Base-by-base conservation (phyloP, 2,329 filamentous ascomycete genomes). In the Paramyrothecium sp. region DNA sequence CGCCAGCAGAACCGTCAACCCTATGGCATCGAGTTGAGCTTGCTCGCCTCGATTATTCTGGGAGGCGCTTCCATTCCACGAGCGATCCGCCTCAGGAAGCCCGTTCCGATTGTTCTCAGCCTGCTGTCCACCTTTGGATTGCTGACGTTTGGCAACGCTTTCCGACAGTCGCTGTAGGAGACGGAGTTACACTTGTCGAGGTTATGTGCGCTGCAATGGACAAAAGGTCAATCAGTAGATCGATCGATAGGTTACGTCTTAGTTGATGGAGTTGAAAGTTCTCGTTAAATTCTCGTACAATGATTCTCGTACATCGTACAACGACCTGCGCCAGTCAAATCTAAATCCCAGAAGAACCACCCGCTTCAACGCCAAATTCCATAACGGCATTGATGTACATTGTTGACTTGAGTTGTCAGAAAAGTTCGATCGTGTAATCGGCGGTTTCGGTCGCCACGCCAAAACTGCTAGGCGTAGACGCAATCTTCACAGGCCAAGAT, bases 11-110 rank as follows among this genome's bases (percentile, higher is more conserved):
- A 86, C 66, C 80, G 83, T 60, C 83, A 92, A 71, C 72, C 90
- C 3, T 97, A 95, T 73, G 95, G 94, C 61, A 78, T 96, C 64
- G 95, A 98, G 75, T 79, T 97, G 48, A 91, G 89, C n/a, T 82
- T 99, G 11, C 80, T 97, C 48, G 95, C 95, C 4, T 96, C 91
- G 1, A 68, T 92, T n/a, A 78, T 98, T 23, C 83, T 99, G 38
- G 94, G 83, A 47, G 92, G 92, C 20, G 90, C 90, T 47, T 89
- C 91, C 2, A 88, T 98, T 59, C 95, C 95, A 13, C 84, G 95
- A 54, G 95, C 92, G 4, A 87, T 99, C 68, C 91, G 87, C 73
- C 84, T 88, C 47, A 81, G 83, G 65, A 99, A 98, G 83, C 90
- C 91, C 1, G 84, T 99, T 54, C 94, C 95, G 1, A 81, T 90